A percentile compares a stretch with the other conserved stretches of the same genome.
These are phyloP conservation scores for Populus deltoides DNA, from an alignment of 345 rosid species.

Conservation along the genomic window DNA sequence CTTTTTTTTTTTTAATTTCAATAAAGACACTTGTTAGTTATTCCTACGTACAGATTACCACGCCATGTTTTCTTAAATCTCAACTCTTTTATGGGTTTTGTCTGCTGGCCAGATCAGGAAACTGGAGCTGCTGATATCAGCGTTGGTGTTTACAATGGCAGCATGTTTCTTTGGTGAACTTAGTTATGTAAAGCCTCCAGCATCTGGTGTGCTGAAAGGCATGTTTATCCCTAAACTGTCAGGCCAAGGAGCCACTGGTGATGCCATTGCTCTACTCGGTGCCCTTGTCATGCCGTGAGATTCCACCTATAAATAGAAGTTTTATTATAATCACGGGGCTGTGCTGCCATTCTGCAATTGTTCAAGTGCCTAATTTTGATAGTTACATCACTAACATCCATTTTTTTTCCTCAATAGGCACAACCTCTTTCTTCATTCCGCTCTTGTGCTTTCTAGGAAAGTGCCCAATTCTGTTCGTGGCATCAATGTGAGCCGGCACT, in stretches of 20 bases:
- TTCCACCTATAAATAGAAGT: background rate
- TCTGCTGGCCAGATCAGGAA: no score
- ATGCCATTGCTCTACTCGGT: conserved; percentile 42
- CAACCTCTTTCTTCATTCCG: conserved; percentile 51
- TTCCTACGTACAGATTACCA: no score
- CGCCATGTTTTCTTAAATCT: no score
- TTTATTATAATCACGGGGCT: no score
- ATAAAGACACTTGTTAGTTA: no score
- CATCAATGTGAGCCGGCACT: background rate
- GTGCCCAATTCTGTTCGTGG: background rate
- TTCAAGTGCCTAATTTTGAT: no score
- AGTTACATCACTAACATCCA: background rate
- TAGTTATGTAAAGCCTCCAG: conserved; percentile 48
- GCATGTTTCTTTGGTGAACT: conserved; percentile 39
- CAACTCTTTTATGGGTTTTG: no score
- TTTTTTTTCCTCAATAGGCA: conserved; percentile 6
- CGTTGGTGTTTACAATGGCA: conserved; percentile 47
- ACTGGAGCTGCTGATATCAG: conserved; percentile 23
- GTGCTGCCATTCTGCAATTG: no score
- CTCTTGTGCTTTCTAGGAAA: conserved; percentile 45
- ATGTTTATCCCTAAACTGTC: conserved; percentile 47
- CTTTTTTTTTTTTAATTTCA: no score
- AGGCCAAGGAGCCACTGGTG: conserved; percentile 35
- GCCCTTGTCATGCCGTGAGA: conserved; percentile 50
- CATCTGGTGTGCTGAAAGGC: conserved; percentile 41